Conservation (phyloP, 192 early-diverging fungal species). For the Cetraspora pellucida region DNA sequence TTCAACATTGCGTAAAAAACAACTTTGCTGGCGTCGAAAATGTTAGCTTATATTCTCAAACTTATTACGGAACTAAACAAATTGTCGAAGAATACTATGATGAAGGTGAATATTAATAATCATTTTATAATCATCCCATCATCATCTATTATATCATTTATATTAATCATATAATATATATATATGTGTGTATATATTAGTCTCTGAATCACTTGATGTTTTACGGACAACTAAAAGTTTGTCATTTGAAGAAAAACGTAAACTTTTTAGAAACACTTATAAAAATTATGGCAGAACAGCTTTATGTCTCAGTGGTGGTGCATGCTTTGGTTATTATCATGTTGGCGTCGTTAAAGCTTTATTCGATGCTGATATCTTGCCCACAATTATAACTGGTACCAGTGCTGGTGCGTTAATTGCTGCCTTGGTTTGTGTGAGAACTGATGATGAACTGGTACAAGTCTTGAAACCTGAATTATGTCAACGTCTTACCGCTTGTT, state of each 20-base stretch:
- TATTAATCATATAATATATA: background rate
- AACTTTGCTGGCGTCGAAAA: constrained; percentile 82
- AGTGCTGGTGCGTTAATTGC: constrained; percentile 66
- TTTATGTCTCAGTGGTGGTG: constrained; percentile 80
- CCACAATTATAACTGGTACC: constrained; percentile 79
- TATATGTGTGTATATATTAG: constrained; percentile 32
- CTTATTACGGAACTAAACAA: constrained; percentile 74
- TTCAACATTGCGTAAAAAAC: constrained; percentile 65
- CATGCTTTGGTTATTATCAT: constrained; percentile 69
- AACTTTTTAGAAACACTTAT: constrained; percentile 63
- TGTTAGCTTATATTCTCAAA: constrained; percentile 68
- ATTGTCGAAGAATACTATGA: constrained; percentile 69
- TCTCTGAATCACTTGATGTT: constrained; percentile 50
- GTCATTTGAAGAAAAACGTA: constrained; percentile 58
- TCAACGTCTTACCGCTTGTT: constrained; percentile 56
- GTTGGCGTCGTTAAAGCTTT: constrained; percentile 74
- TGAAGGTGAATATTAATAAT: constrained; percentile 48
- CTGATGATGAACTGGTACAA: constrained; percentile 62
- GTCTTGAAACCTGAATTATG: constrained; percentile 59
- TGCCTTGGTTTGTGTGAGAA: constrained; percentile 69
- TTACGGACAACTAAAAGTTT: constrained; percentile 40
- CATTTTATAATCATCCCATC: background rate
- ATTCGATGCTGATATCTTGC: constrained; percentile 67
- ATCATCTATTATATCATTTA: background rate
- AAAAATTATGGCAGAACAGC: constrained; percentile 76